Conservation (phyloP, 148 eudicot species). For the Rhododendron mucronatum region DNA sequence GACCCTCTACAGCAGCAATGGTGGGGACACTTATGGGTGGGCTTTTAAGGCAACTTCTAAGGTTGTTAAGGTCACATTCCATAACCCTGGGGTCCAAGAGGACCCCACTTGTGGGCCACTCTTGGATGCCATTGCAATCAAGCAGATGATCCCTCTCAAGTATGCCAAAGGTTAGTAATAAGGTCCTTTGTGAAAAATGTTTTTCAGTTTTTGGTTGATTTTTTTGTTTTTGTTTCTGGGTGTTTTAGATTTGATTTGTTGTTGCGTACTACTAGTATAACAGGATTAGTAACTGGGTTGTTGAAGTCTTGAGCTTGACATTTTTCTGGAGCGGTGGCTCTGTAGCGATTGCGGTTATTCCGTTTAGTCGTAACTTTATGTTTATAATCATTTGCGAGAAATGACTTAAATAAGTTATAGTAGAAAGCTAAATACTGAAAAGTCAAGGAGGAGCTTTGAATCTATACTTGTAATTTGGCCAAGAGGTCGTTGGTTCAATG, state of each 20-base stretch:
- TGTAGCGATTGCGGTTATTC: no score
- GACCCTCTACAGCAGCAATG: slow-evolving; percentile 65
- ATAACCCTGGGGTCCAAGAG: slow-evolving; percentile 66
- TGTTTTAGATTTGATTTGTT: neutral
- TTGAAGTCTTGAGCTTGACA: no score
- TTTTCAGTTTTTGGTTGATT: neutral
- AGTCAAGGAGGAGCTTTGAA: no score
- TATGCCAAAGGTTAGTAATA: slow-evolving; percentile 27
- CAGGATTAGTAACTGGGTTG: no score
- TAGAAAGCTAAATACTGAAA: no score
- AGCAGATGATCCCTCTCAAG: slow-evolving; percentile 33
- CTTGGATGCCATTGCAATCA: slow-evolving; percentile 68
- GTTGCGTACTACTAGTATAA: neutral
- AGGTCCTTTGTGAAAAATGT: neutral
- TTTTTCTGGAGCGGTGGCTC: no score
- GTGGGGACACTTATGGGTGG: slow-evolving; percentile 86
- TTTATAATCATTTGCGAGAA: no score
- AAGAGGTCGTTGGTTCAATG: neutral
- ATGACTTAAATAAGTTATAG: no score
- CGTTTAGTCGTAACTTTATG: no score
- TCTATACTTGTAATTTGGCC: no score
- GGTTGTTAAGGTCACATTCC: slow-evolving; percentile 53
- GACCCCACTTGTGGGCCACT: slow-evolving; percentile 82
- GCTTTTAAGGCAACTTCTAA: slow-evolving; percentile 43
- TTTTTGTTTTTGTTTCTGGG: neutral